A percentile compares a stretch with the other conserved stretches of the same genome.
Evolutionary conservation across 371 early-diverging fungal species (phyloP).

Genomic region (Syncephalastrum sp.): DNA sequence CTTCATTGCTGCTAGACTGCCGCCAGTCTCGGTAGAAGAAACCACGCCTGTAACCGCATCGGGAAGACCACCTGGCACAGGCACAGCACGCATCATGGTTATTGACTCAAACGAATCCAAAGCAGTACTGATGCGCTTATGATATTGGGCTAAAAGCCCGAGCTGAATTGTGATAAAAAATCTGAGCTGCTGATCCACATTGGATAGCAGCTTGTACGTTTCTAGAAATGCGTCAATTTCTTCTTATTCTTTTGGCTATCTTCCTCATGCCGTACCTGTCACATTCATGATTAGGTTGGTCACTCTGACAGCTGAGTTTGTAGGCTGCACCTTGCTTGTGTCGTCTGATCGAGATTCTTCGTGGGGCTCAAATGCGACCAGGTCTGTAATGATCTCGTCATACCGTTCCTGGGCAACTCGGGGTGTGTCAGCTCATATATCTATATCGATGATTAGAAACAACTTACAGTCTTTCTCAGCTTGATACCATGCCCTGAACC

Average conservation of each 20-base stretch:
- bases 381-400: conserved; percentile 58
- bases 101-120: conserved; percentile 54
- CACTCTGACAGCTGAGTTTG: conserved; percentile 57
- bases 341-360: conserved; percentile 28
- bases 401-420: conserved; percentile 62
- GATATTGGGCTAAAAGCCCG: conserved; percentile 46
- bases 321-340: conserved; percentile 19
- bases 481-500: conserved; percentile 73
- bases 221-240: conserved; percentile 17
- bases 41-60: conserved; percentile 50
- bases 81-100: conserved; percentile 47
- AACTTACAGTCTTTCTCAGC: conserved; percentile 69
- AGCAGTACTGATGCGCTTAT: conserved; percentile 42
- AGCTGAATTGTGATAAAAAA: conserved; percentile 59
- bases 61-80: conserved; percentile 52
- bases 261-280: conserved; percentile 42
- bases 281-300: conserved; percentile 60
- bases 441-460: no score
- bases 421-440: background rate
- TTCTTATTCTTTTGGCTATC: background rate
- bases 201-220: conserved; percentile 41
- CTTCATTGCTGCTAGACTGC: conserved; percentile 38
- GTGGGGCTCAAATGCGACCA: conserved; percentile 62
- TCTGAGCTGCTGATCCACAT: conserved; percentile 33
- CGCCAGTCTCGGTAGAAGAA: conserved; percentile 32